Evolutionary conservation across 2,329 filamentous ascomycete species (phyloP).

Genomic region (Fusarium mundagurra): DNA sequence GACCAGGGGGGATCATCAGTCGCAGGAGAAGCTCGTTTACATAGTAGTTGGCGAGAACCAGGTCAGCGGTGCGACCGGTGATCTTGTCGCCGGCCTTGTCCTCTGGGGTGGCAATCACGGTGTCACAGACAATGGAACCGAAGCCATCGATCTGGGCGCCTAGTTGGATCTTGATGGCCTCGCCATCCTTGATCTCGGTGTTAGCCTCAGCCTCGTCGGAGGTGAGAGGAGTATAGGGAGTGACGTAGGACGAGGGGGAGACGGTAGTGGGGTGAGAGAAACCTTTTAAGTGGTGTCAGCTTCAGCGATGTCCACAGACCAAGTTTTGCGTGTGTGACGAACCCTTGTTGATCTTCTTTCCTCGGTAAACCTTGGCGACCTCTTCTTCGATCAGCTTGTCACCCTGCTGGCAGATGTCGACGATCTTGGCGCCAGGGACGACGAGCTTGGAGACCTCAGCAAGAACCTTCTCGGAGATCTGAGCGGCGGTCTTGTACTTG

Average conservation of each 20-base stretch:
- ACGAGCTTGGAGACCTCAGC: slow-evolving; percentile 80
- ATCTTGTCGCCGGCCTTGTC: slow-evolving; percentile 71
- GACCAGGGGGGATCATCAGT: slow-evolving; percentile 89
- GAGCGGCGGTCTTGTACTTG: slow-evolving; percentile 97
- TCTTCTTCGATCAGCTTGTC: slow-evolving; percentile 96
- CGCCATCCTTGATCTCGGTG: slow-evolving; percentile 80
- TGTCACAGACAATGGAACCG: slow-evolving; percentile 95
- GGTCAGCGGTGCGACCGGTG: slow-evolving; percentile 82
- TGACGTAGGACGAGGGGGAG: slow-evolving; percentile 93
- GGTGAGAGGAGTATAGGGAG: slow-evolving; percentile 92
- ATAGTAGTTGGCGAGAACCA: slow-evolving; percentile 91
- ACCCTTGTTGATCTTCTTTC: slow-evolving; percentile 97
- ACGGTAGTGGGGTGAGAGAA: slow-evolving; percentile 95
- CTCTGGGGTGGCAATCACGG: slow-evolving; percentile 75
- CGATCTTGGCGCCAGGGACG: slow-evolving; percentile 88
- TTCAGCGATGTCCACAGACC: slow-evolving; percentile 22
- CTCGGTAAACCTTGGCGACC: slow-evolving; percentile 94
- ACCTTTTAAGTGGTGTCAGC: slow-evolving; percentile 59
- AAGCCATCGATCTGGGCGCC: slow-evolving; percentile 98
- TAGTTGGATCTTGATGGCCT: slow-evolving; percentile 97
- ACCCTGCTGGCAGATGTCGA: slow-evolving; percentile 93
- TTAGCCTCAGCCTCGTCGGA: slow-evolving; percentile 87
- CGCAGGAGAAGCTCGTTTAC: slow-evolving; percentile 94
- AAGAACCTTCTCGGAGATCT: slow-evolving; percentile 95
- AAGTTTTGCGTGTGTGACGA: slow-evolving; percentile 43